phyloP scores from a whole-genome alignment of 345 rosid genomes.

The Rhizophora apiculata region DNA sequence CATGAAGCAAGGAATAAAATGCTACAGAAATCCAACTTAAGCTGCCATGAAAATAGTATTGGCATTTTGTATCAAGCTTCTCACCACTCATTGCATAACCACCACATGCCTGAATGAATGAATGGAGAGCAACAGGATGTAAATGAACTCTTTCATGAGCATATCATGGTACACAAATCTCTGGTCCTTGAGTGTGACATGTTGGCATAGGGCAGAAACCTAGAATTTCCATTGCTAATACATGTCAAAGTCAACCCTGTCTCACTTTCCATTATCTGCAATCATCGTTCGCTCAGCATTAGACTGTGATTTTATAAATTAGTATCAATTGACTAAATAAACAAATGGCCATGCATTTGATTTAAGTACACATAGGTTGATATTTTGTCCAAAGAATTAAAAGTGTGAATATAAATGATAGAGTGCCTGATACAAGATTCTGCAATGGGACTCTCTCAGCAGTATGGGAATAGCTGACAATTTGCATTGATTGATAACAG shows the following conservation, averaged over 20 bases:
- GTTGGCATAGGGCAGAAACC: conserved; percentile 56
- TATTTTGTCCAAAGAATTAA: too few species aligned
- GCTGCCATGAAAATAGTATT: background rate
- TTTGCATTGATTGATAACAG: too few species aligned
- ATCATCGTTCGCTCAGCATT: conserved; percentile 4
- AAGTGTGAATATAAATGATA: too few species aligned
- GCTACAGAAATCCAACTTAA: background rate
- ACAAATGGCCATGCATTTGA: background rate
- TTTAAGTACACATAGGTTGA: background rate
- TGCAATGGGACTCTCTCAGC: too few species aligned
- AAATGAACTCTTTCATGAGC: conserved; percentile 30
- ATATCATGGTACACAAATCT: conserved; percentile 75
- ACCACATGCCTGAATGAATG: background rate
- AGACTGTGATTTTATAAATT: background rate
- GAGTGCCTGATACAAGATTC: too few species aligned
- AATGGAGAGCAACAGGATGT: background rate
- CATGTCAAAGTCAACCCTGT: conserved; percentile 68
- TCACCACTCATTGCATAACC: background rate
- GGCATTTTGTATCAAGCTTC: background rate
- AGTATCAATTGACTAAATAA: background rate
- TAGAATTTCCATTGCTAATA: conserved; percentile 56
- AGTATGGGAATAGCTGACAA: too few species aligned
- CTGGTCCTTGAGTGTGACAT: conserved; percentile 52
- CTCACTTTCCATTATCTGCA: conserved; percentile 55
- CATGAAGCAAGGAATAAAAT: background rate